A percentile compares a stretch with the other conserved stretches of the same genome.
Evolutionary conservation across 495 filamentous ascomycete genomes (phyloP).

Genomic region (Viridothelium virens): DNA sequence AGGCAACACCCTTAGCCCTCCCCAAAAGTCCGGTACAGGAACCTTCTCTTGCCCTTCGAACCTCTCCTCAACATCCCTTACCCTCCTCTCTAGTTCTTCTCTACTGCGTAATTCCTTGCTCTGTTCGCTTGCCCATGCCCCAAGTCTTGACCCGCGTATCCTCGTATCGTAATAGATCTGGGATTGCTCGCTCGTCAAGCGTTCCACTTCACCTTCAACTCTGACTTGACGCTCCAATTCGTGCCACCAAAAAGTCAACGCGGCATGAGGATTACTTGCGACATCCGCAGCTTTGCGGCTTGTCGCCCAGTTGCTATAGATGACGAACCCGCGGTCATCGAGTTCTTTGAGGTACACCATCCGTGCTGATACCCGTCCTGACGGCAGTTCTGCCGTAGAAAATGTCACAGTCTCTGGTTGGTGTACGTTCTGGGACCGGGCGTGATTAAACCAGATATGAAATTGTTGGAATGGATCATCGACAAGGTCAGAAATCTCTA

Average conservation of each 20-base stretch:
- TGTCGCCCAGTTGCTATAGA: conserved; percentile 89
- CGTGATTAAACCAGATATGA: conserved; percentile 73
- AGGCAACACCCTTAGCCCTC: conserved; percentile 73
- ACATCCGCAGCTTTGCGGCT: conserved; percentile 62
- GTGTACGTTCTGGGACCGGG: conserved; percentile 50
- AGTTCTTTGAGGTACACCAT: conserved; percentile 83
- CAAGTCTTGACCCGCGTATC: conserved; percentile 70
- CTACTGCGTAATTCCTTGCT: conserved; percentile 62
- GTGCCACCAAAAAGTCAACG: conserved; percentile 69
- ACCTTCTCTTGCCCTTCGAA: conserved; percentile 72
- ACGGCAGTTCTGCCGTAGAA: conserved; percentile 78
- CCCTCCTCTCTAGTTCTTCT: conserved; percentile 56
- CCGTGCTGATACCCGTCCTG: conserved; percentile 73
- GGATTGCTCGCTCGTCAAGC: conserved; percentile 63
- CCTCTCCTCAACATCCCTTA: conserved; percentile 59
- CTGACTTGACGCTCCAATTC: conserved; percentile 77
- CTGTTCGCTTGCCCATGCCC: conserved; percentile 90
- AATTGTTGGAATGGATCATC: conserved; percentile 67
- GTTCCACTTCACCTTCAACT: conserved; percentile 66
- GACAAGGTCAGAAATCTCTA: conserved; percentile 48
- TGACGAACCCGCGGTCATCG: conserved; percentile 70
- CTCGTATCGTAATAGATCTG: conserved; percentile 83
- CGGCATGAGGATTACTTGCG: conserved; percentile 55
- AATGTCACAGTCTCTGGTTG: conserved; percentile 73
- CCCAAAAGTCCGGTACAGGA: conserved; percentile 90